Evolutionary conservation across 2,329 filamentous ascomycete genomes (phyloP).

Genomic region (Leptosphaerulina australis): DNA sequence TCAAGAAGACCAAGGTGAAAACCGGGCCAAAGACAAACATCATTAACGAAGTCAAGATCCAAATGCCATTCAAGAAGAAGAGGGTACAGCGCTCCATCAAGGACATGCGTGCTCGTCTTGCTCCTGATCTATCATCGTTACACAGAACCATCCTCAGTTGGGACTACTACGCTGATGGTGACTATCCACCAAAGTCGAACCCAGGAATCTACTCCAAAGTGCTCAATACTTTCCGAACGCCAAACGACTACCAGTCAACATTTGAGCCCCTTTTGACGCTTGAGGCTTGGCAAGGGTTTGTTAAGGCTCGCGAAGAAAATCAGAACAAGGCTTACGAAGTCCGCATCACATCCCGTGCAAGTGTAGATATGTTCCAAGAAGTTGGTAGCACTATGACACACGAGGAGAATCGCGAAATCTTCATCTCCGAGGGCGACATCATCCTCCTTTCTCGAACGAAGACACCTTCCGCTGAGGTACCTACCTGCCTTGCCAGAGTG

Average conservation of each 20-base stretch:
- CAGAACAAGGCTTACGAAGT: conserved; percentile 82
- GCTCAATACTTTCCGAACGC: conserved; percentile 76
- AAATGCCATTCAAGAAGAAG: conserved; percentile 81
- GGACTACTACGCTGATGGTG: conserved; percentile 91
- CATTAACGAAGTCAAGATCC: conserved; percentile 44
- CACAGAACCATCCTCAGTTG: conserved; percentile 88
- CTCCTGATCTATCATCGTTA: conserved; percentile 83
- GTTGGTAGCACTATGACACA: conserved; percentile 82
- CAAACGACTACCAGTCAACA: conserved; percentile 80
- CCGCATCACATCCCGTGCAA: conserved; percentile 84
- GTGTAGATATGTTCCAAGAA: conserved; percentile 91
- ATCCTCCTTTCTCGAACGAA: conserved; percentile 78
- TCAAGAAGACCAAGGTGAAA: conserved; percentile 55
- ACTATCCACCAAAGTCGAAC: conserved; percentile 77
- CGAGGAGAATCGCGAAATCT: conserved; percentile 71
- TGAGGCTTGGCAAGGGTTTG: conserved; percentile 94
- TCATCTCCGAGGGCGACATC: conserved; percentile 83
- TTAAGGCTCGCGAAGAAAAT: conserved; percentile 86
- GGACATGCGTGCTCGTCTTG: conserved; percentile 90
- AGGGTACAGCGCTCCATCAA: conserved; percentile 82
- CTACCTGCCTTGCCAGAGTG: conserved; percentile 86
- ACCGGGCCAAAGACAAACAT: conserved; percentile 49
- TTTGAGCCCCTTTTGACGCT: conserved; percentile 90
- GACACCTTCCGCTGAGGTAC: conserved; percentile 70
- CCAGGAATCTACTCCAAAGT: conserved; percentile 76